These are phyloP conservation scores for Solanum raphanifolium DNA, from an alignment of 257 asterid species.

Conservation along the genomic window DNA sequence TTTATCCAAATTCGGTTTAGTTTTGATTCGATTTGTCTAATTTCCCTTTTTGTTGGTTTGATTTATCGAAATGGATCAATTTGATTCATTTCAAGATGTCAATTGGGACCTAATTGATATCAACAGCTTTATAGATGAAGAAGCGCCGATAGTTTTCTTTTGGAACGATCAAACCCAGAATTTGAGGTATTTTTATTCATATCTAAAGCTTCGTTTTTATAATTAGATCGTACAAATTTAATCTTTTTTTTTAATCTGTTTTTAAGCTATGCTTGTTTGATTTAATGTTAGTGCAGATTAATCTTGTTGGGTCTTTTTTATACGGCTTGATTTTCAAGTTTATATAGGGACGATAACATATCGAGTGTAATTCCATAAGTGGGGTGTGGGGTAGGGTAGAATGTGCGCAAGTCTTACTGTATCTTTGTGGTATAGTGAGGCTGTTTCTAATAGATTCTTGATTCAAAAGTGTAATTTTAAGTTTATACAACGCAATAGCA, in stretches of 20 bases:
- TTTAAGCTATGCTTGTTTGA: not conserved
- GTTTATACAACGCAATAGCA: not conserved
- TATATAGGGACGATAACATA: not conserved
- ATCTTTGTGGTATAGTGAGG: not conserved
- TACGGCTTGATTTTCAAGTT: not conserved
- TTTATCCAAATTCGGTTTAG: not conserved
- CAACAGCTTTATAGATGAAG: constrained; percentile 36
- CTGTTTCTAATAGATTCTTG: not conserved
- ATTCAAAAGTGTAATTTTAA: not conserved
- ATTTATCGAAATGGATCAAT: constrained; percentile 17
- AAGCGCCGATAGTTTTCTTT: constrained; percentile 21
- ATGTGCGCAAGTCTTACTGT: not conserved
- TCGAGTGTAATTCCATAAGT: not conserved
- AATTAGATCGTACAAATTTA: not conserved
- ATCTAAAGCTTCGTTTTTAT: not conserved
- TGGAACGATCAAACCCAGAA: constrained; percentile 31
- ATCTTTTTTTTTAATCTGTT: not conserved
- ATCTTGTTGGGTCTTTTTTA: not conserved
- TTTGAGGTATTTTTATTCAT: constrained; percentile 14
- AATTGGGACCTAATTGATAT: constrained; percentile 47
- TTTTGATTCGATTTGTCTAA: not conserved
- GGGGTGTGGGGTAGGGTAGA: not conserved
- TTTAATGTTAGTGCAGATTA: not conserved
- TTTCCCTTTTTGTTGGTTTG: not conserved
- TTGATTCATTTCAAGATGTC: constrained; percentile 27